Evolutionary conservation across 2,329 filamentous ascomycete species (phyloP).

Genomic region (Colletotrichum truncatum): DNA sequence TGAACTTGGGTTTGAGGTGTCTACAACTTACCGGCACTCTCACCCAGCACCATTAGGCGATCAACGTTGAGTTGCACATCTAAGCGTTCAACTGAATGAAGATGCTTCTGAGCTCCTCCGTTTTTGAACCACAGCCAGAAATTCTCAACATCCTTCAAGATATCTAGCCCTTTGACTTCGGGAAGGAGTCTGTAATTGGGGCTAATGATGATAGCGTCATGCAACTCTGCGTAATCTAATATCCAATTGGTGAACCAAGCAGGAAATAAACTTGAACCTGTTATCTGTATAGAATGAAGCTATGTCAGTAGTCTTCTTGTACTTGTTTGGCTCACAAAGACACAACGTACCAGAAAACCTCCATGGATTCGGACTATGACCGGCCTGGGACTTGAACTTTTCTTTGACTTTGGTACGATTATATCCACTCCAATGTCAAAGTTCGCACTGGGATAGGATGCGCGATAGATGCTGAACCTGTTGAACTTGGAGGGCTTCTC

Average conservation of each 20-base stretch:
- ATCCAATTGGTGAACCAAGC: constrained; percentile 10
- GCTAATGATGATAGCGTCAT: background rate
- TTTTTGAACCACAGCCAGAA: background rate
- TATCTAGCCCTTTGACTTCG: background rate
- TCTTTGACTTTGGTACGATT: background rate
- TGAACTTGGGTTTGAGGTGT: too few relatives aligned
- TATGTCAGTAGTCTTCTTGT: too few relatives aligned
- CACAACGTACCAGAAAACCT: constrained; percentile 1
- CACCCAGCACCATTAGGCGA: background rate
- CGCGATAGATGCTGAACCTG: background rate
- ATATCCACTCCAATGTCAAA: background rate
- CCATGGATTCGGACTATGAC: background rate
- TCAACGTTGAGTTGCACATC: background rate
- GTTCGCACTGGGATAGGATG: background rate
- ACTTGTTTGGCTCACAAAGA: background rate
- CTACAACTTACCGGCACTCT: background rate
- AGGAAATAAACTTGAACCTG: background rate
- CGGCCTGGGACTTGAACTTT: background rate
- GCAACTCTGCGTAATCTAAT: background rate
- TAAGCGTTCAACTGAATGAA: background rate
- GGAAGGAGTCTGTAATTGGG: background rate
- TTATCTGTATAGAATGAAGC: background rate
- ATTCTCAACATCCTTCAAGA: background rate
- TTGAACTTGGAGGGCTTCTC: background rate
- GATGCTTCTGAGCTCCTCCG: background rate